Conservation (phyloP, 1,284 basidiomycete genomes). For the Ustilago xerochloae region DNA sequence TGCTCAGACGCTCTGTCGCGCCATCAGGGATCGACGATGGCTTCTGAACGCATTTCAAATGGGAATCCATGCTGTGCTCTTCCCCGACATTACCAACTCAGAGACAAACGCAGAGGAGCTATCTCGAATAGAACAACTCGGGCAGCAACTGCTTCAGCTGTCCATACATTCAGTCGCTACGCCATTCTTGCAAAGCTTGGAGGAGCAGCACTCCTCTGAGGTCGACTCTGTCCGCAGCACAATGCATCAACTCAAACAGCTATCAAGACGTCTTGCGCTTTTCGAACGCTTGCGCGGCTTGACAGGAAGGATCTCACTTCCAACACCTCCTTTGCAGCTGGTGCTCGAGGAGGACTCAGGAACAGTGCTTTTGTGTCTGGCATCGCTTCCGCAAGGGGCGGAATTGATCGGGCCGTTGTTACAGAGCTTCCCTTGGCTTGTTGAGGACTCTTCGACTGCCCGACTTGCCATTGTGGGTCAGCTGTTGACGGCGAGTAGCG, state of each 20-base stretch:
- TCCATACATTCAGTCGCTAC: conserved; percentile 22
- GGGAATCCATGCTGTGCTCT: conserved; percentile 29
- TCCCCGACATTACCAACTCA: not conserved
- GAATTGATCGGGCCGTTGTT: conserved; percentile 16
- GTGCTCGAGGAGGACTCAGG: conserved; percentile 12
- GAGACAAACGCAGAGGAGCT: not conserved
- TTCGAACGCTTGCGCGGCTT: conserved; percentile 4
- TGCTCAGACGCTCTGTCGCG: conserved; percentile 30
- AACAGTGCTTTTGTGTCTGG: conserved; percentile 22
- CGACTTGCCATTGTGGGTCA: conserved; percentile 12
- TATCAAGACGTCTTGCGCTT: conserved; percentile 6
- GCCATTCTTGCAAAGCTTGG: conserved; percentile 9
- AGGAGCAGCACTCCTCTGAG: not conserved
- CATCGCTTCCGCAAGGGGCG: conserved; percentile 16
- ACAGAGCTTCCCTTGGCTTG: conserved; percentile 5
- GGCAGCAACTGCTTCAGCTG: conserved; percentile 33
- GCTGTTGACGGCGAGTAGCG: conserved; percentile 1
- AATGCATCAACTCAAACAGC: conserved; percentile 1
- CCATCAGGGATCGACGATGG: conserved; percentile 20
- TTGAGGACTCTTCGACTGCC: conserved; percentile 6
- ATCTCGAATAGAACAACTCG: conserved; percentile 17
- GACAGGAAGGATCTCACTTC: conserved; percentile 5
- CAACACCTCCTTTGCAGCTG: conserved; percentile 15
- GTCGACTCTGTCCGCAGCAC: not conserved
- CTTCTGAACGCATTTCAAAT: conserved; percentile 34